These are phyloP conservation scores for Fusarium tuaranense DNA, from an alignment of 2,329 filamentous ascomycete genomes.

Conservation along the genomic window DNA sequence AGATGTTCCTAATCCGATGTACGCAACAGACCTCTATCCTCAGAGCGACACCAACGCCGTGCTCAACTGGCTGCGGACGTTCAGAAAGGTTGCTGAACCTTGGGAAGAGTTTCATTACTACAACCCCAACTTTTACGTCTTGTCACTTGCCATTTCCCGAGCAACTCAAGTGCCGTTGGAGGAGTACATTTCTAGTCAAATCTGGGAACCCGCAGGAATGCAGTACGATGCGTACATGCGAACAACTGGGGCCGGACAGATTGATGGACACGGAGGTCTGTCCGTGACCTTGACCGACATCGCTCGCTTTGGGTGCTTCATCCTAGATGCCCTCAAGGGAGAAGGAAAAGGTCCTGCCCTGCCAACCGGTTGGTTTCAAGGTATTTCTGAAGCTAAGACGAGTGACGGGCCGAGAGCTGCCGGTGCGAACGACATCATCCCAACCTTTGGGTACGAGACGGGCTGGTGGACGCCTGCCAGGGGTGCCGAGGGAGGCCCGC, in stretches of 20 bases:
- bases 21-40: slow-evolving; percentile 33
- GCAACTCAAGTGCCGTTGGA: slow-evolving; percentile 20
- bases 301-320: slow-evolving; percentile 30
- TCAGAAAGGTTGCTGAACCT: slow-evolving; percentile 30
- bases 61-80: slow-evolving; percentile 25
- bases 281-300: slow-evolving; percentile 26
- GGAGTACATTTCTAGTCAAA: slow-evolving; percentile 24
- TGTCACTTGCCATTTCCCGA: slow-evolving; percentile 27
- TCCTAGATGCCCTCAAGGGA: slow-evolving; percentile 17
- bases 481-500: slow-evolving; percentile 4
- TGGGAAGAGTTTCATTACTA: slow-evolving; percentile 40
- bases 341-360: slow-evolving; percentile 10
- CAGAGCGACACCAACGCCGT: slow-evolving; percentile 19
- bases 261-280: slow-evolving; percentile 29
- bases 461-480: slow-evolving; percentile 33
- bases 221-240: slow-evolving; percentile 33
- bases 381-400: slow-evolving; percentile 19
- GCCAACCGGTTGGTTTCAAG: slow-evolving; percentile 22
- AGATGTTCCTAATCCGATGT: slow-evolving; percentile 31
- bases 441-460: slow-evolving; percentile 29
- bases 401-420: slow-evolving; percentile 23
- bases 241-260: slow-evolving; percentile 29
- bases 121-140: slow-evolving; percentile 33
- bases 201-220: slow-evolving; percentile 37
- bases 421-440: slow-evolving; percentile 22